Evolutionary conservation across 176 grass and related monocot genomes (phyloP).

Genomic region (Secale cereale): DNA sequence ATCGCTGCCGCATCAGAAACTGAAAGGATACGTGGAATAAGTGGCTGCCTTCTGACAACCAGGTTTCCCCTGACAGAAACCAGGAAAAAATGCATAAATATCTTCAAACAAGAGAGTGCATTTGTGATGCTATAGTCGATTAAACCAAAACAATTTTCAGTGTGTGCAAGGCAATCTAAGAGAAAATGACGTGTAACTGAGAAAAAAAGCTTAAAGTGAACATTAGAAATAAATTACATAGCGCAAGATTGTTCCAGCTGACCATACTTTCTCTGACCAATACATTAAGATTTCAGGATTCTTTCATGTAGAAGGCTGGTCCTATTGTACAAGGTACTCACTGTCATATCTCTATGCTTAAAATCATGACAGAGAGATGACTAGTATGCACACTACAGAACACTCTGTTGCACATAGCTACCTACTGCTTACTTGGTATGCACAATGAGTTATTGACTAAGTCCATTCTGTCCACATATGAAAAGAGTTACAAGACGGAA

Average conservation of each 20-base stretch:
- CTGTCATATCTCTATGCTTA: not conserved
- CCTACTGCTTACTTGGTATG: not conserved
- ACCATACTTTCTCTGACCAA: not conserved
- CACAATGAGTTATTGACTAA: not conserved
- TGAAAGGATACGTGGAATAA: constrained; percentile 90
- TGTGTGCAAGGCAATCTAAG: not conserved
- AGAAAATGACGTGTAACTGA: not conserved
- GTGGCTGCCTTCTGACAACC: constrained; percentile 74
- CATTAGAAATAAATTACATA: not conserved
- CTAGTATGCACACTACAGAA: not conserved
- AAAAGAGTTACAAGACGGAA: not conserved
- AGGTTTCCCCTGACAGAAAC: constrained; percentile 73
- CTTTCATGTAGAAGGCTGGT: not conserved
- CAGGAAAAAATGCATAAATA: constrained; percentile 22
- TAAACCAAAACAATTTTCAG: not conserved
- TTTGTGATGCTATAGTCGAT: constrained; percentile 2
- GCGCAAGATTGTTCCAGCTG: not conserved
- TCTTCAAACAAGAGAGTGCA: constrained; percentile 12
- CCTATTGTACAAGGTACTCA: not conserved
- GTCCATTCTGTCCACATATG: not conserved
- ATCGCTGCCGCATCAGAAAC: constrained; percentile 80
- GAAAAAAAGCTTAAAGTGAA: not conserved
- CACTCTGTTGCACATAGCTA: not conserved
- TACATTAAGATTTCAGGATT: constrained; percentile 9
- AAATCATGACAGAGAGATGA: not conserved